These are phyloP conservation scores for Sonneratia caseolaris DNA, from an alignment of 345 rosid species.

Conservation along the genomic window DNA sequence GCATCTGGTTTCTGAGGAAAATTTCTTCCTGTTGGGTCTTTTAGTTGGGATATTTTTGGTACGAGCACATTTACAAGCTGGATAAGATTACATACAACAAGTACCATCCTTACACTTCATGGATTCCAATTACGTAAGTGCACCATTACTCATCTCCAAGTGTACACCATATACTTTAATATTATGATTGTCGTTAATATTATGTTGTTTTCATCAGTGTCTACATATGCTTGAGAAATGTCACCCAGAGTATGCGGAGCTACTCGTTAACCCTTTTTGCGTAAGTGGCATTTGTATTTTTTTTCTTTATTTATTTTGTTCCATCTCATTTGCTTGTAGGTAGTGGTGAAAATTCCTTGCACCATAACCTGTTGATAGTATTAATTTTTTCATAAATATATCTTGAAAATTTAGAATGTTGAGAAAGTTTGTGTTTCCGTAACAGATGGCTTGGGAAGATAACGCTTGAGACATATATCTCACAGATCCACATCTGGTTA, in stretches of 20 bases:
- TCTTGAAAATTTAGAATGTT: neutral
- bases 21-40: constrained; percentile 13
- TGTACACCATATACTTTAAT: neutral
- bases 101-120: constrained; percentile 95
- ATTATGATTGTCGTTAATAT: neutral
- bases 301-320: neutral
- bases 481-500: constrained; percentile 93
- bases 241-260: constrained; percentile 75
- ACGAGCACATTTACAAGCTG: constrained; percentile 78
- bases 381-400: neutral
- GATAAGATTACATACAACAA: constrained; percentile 91
- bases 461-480: constrained; percentile 85
- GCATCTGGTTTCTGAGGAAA: neutral
- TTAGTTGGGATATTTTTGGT: constrained; percentile 82
- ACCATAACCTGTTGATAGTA: neutral
- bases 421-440: constrained; percentile 4
- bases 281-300: constrained; percentile 36
- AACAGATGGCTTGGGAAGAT: constrained; percentile 87
- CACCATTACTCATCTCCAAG: constrained; percentile 7
- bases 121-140: constrained; percentile 97
- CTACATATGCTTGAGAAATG: constrained; percentile 81
- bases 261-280: constrained; percentile 85
- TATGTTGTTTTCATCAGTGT: constrained; percentile 45
- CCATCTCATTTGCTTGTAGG: neutral
- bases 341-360: neutral